Evolutionary conservation across 805 yeast species (phyloP).

Genomic region (Blastobotrys robertii): DNA sequence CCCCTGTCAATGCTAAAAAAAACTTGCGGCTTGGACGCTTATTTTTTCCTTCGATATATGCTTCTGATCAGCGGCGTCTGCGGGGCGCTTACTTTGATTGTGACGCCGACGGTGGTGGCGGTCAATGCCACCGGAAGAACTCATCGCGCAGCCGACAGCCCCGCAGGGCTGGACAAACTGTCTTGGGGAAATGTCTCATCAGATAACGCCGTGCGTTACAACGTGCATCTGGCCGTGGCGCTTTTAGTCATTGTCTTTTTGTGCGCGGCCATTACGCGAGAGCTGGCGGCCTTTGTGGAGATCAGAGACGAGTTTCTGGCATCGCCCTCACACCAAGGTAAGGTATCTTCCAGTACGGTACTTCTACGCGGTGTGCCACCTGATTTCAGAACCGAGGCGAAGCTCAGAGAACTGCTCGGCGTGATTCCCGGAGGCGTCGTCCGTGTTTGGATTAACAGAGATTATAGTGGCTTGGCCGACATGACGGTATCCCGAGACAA

Average conservation of each 20-base stretch:
- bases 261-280: constrained; percentile 46
- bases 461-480: constrained; percentile 31
- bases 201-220: constrained; percentile 36
- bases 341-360: constrained; percentile 39
- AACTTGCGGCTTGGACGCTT: constrained; percentile 59
- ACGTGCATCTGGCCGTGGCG: constrained; percentile 56
- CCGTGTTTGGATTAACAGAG: constrained; percentile 50
- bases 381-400: constrained; percentile 35
- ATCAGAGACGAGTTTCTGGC: constrained; percentile 38
- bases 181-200: constrained; percentile 64
- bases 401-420: constrained; percentile 43
- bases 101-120: constrained; percentile 54
- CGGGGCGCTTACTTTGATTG: constrained; percentile 40
- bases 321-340: constrained; percentile 15
- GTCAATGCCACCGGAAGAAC: constrained; percentile 41
- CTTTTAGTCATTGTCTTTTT: constrained; percentile 45
- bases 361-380: constrained; percentile 60
- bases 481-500: constrained; percentile 25
- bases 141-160: constrained; percentile 10
- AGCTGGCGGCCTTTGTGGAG: constrained; percentile 41
- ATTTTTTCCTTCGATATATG: constrained; percentile 58
- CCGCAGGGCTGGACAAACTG: constrained; percentile 50
- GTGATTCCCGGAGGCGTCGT: constrained; percentile 46
- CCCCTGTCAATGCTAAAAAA: constrained; percentile 37
- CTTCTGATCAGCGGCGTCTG: constrained; percentile 43